Percentiles rank a stretch among this genome's conserved stretches.
These are phyloP conservation scores for Coniosporium apollinis DNA, from an alignment of 495 filamentous ascomycete genomes.

Conservation along the genomic window DNA sequence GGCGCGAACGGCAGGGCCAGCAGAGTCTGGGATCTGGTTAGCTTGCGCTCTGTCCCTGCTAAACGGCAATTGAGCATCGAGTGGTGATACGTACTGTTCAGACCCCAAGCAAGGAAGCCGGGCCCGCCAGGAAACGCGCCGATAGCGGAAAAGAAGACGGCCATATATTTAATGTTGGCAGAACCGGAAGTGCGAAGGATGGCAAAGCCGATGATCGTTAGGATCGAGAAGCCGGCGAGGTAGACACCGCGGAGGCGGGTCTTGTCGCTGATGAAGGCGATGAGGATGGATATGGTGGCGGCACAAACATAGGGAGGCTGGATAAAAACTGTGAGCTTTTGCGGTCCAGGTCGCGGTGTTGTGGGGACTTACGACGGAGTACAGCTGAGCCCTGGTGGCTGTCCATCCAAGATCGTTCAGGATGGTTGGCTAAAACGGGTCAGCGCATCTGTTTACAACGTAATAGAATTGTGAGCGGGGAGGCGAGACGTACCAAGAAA, in stretches of 20 bases:
- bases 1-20: slow-evolving; percentile 38
- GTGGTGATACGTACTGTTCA: slow-evolving; percentile 29
- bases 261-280: slow-evolving; percentile 53
- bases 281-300: slow-evolving; percentile 57
- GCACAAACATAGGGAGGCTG: slow-evolving; percentile 74
- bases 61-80: too few species aligned
- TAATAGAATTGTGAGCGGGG: slow-evolving; percentile 30
- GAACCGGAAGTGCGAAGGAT: slow-evolving; percentile 49
- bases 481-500: slow-evolving; percentile 11
- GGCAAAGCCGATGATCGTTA: slow-evolving; percentile 48
- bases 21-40: too few species aligned
- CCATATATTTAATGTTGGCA: slow-evolving; percentile 46
- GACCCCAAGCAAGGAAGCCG: slow-evolving; percentile 37
- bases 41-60: too few species aligned
- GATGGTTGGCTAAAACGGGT: slow-evolving; percentile 7
- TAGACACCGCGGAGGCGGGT: slow-evolving; percentile 55
- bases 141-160: slow-evolving; percentile 52
- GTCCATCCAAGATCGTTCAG: slow-evolving; percentile 19
- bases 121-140: slow-evolving; percentile 32
- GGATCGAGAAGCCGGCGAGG: slow-evolving; percentile 45
- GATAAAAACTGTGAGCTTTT: too few species aligned
- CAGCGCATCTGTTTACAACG: slow-evolving; percentile 52
- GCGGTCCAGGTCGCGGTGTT: too few species aligned
- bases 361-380: too few species aligned
- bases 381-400: slow-evolving; percentile 60